Evolutionary conservation across 2,329 filamentous ascomycete genomes (phyloP).

Genomic region (Cordyceps cicadae): DNA sequence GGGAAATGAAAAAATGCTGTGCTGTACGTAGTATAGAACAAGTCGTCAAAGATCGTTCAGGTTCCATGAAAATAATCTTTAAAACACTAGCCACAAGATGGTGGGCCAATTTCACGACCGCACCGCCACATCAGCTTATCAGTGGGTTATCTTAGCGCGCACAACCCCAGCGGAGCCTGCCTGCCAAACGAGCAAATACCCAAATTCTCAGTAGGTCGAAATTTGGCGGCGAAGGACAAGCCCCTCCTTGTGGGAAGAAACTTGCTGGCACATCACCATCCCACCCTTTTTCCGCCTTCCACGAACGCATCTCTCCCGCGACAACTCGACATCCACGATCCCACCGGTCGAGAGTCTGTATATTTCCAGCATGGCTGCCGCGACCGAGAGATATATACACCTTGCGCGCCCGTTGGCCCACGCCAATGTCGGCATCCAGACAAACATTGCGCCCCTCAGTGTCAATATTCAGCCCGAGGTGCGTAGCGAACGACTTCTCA

Average conservation of each 20-base stretch:
- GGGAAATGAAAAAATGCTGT: neutral
- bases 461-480: slow-evolving; percentile 96
- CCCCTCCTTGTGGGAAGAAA: slow-evolving; percentile 14
- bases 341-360: slow-evolving; percentile 8
- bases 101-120: slow-evolving; percentile 15
- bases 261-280: slow-evolving; percentile 14
- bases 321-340: slow-evolving; percentile 5
- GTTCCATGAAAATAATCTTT: slow-evolving; percentile 14
- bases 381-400: slow-evolving; percentile 83
- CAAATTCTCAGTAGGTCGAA: slow-evolving; percentile 32
- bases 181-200: slow-evolving; percentile 33
- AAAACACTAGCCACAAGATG: slow-evolving; percentile 25
- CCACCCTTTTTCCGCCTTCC: slow-evolving; percentile 11
- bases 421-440: slow-evolving; percentile 67
- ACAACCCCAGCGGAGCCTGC: slow-evolving; percentile 39
- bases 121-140: slow-evolving; percentile 30
- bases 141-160: slow-evolving; percentile 44
- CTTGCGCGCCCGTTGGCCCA: slow-evolving; percentile 87
- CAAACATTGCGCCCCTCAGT: slow-evolving; percentile 82
- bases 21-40: slow-evolving; percentile 13
- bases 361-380: slow-evolving; percentile 65
- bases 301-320: slow-evolving; percentile 16
- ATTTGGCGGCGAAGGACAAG: slow-evolving; percentile 19
- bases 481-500: slow-evolving; percentile 25
- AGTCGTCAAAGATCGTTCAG: slow-evolving; percentile 21